These are phyloP conservation scores for Volvariella volvacea DNA, from an alignment of 1,284 basidiomycete species.

Conservation along the genomic window DNA sequence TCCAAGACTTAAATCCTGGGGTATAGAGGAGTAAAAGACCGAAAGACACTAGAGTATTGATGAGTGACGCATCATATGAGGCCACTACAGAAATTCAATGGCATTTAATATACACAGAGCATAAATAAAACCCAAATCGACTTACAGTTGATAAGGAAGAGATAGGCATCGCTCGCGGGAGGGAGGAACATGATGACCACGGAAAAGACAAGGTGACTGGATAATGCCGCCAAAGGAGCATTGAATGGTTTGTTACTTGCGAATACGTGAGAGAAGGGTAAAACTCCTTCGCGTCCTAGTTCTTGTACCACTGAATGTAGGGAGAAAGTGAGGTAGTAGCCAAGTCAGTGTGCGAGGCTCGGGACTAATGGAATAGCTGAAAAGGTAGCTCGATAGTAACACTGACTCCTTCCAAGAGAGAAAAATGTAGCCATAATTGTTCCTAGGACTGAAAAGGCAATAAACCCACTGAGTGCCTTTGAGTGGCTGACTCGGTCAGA, in stretches of 20 bases:
- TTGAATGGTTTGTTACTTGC: slow-evolving; percentile 60
- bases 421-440: slow-evolving; percentile 58
- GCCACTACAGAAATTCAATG: slow-evolving; percentile 29
- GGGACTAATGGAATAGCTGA: too few relatives aligned
- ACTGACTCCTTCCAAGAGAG: slow-evolving; percentile 53
- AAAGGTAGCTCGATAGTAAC: neutral
- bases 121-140: slow-evolving; percentile 5
- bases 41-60: slow-evolving; percentile 54
- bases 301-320: slow-evolving; percentile 62
- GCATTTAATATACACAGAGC: neutral
- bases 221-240: slow-evolving; percentile 52
- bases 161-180: slow-evolving; percentile 62
- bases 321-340: neutral
- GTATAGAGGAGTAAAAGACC: slow-evolving; percentile 55
- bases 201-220: slow-evolving; percentile 50
- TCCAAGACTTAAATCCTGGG: slow-evolving; percentile 31
- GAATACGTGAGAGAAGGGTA: slow-evolving; percentile 56
- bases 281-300: slow-evolving; percentile 57
- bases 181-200: slow-evolving; percentile 39
- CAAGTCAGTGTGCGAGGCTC: neutral
- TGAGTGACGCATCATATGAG: slow-evolving; percentile 46
- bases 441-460: slow-evolving; percentile 57
- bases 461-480: slow-evolving; percentile 51
- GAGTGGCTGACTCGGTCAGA: too few relatives aligned
- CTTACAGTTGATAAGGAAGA: slow-evolving; percentile 59